Percentiles rank a stretch among this genome's conserved stretches.
phyloP scores from a whole-genome alignment of 106 monocot genomes.

The Narthecium ossifragum region DNA sequence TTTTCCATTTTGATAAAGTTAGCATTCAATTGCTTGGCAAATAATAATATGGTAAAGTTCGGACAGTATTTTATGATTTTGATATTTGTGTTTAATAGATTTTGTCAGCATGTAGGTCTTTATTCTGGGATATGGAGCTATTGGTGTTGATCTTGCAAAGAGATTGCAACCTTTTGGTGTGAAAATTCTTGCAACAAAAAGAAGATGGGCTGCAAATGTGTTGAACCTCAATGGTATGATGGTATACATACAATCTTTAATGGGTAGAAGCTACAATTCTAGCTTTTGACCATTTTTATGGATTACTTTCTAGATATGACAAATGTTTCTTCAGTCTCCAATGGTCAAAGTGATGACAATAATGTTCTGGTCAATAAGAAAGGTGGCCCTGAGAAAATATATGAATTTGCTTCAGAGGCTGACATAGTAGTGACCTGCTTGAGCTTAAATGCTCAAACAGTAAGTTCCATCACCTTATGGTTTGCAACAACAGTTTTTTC shows the following conservation, averaged over 20 bases:
- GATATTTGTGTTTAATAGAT: too few relatives aligned
- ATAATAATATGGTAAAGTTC: too few relatives aligned
- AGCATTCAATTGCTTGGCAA: too few relatives aligned
- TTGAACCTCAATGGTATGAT: conserved; percentile 19
- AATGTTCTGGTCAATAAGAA: conserved; percentile 59
- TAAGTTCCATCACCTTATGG: conserved; percentile 22
- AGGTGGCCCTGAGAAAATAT: conserved; percentile 63
- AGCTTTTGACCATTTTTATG: not conserved
- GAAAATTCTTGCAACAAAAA: conserved; percentile 81
- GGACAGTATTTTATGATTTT: too few relatives aligned
- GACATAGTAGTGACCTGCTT: conserved; percentile 88
- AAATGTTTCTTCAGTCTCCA: conserved; percentile 5
- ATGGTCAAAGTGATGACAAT: conserved; percentile 21
- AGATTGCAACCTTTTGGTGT: conserved; percentile 81
- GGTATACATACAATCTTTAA: not conserved
- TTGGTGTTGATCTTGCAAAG: conserved; percentile 79
- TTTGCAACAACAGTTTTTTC: not conserved
- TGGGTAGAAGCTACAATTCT: not conserved
- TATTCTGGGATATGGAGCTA: conserved; percentile 86
- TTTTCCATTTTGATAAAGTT: too few relatives aligned
- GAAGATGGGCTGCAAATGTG: conserved; percentile 46
- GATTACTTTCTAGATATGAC: conserved; percentile 6
- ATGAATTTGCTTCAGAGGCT: conserved; percentile 84
- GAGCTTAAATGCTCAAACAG: conserved; percentile 58
- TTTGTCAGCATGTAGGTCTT: conserved; percentile 48